Conservation (phyloP, 352 stramenopile genomes). For the Globisporangium paroecandrum region DNA sequence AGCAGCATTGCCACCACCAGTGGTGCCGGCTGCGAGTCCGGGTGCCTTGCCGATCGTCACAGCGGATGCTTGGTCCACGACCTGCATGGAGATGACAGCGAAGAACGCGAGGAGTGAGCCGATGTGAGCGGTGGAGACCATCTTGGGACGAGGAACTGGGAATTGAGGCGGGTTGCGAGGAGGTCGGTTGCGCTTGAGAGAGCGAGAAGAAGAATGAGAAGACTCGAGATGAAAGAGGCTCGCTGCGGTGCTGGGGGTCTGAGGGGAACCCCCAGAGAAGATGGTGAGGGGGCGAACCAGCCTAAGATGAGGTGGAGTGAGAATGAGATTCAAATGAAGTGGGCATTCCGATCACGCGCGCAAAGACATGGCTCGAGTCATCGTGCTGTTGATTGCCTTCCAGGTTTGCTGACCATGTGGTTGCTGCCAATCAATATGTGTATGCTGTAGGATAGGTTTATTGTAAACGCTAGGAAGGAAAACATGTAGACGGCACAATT, state of each 20-base stretch:
- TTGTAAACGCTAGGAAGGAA: no score
- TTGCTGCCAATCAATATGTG: no score
- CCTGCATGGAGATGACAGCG: background rate
- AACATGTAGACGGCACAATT: no score
- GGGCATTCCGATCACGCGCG: no score
- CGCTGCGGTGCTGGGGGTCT: background rate
- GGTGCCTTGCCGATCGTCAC: slow-evolving; percentile 11
- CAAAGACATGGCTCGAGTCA: no score
- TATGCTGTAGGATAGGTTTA: no score
- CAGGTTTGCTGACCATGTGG: no score
- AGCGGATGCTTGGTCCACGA: background rate
- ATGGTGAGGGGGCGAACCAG: background rate
- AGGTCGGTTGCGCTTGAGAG: background rate
- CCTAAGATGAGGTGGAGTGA: background rate
- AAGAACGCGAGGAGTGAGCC: slow-evolving; percentile 7
- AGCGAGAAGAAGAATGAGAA: background rate
- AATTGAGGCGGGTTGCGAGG: background rate
- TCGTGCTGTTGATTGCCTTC: no score
- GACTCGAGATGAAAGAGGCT: background rate
- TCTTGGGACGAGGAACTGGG: background rate
- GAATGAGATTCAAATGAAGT: no score
- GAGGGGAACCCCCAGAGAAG: background rate
- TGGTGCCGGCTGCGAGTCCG: slow-evolving; percentile 30
- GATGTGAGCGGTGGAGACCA: slow-evolving; percentile 1
- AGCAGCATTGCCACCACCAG: slow-evolving; percentile 28